A percentile compares a stretch with the other conserved stretches of the same genome.
Evolutionary conservation across 192 early-diverging fungal species (phyloP).

Genomic region (Mycoemilia scoparia): DNA sequence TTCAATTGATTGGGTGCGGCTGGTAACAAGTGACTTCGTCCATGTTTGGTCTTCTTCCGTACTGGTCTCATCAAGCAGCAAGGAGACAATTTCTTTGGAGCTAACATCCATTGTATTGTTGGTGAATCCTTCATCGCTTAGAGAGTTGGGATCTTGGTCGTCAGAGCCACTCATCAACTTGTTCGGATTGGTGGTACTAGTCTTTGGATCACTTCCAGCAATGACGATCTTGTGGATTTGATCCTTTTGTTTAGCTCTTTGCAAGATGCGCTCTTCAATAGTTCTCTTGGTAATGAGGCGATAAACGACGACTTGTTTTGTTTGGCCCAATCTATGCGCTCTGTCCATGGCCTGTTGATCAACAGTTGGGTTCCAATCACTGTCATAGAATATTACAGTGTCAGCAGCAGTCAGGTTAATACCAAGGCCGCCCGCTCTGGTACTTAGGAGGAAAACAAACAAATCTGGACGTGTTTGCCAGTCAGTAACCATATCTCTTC

Average conservation of each 20-base stretch:
- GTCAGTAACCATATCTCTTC: slow-evolving; percentile 80
- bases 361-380: slow-evolving; percentile 80
- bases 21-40: no score
- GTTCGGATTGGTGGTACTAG: no score
- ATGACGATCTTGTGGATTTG: slow-evolving; percentile 90
- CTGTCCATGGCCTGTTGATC: slow-evolving; percentile 89
- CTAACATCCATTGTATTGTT: slow-evolving; percentile 55
- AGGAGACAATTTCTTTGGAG: slow-evolving; percentile 72
- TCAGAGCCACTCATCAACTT: slow-evolving; percentile 2
- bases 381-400: slow-evolving; percentile 75
- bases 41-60: slow-evolving; percentile 17
- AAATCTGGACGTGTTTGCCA: slow-evolving; percentile 77
- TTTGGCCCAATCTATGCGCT: slow-evolving; percentile 70
- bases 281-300: slow-evolving; percentile 64
- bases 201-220: slow-evolving; percentile 68
- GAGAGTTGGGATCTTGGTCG: background rate
- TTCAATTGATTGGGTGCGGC: no score
- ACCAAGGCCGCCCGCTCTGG: slow-evolving; percentile 71
- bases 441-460: slow-evolving; percentile 71
- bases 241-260: slow-evolving; percentile 73
- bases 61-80: slow-evolving; percentile 62
- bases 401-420: slow-evolving; percentile 84
- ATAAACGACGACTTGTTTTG: slow-evolving; percentile 69
- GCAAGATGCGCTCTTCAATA: slow-evolving; percentile 63
- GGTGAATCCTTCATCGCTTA: slow-evolving; percentile 17